Conservation (phyloP, 225 moss, liverwort and hornwort species). For the Lunularia cruciata region DNA sequence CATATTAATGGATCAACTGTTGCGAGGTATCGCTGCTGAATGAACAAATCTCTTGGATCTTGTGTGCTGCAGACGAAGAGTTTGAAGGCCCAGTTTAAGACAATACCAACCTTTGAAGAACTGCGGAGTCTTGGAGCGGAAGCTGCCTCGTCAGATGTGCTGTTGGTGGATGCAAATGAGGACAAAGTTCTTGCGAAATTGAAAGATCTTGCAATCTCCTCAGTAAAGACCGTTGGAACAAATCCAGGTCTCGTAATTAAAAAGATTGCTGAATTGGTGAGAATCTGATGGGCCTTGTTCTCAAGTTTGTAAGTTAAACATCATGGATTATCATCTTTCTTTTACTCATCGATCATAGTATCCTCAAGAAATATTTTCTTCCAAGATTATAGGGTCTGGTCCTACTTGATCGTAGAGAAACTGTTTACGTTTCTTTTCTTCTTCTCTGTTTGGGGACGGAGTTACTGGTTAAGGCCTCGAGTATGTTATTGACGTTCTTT, state of each 20-base stretch:
- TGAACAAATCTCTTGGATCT: background rate
- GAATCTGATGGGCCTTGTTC: no score
- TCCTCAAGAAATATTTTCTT: no score
- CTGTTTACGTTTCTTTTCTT: no score
- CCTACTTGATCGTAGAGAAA: no score
- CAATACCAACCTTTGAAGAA: conserved; percentile 81
- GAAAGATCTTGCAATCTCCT: conserved; percentile 64
- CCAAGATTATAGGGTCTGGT: no score
- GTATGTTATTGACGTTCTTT: no score
- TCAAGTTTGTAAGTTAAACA: no score
- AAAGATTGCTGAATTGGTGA: conserved; percentile 93
- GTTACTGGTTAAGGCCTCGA: no score
- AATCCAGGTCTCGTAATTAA: conserved; percentile 71
- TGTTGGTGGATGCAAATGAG: conserved; percentile 72
- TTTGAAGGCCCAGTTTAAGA: conserved; percentile 65
- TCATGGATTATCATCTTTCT: no score
- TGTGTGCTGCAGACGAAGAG: conserved; percentile 61
- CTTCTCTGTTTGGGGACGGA: no score
- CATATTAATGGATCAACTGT: background rate
- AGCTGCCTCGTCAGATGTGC: conserved; percentile 60
- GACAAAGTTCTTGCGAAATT: conserved; percentile 73
- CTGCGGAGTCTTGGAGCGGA: conserved; percentile 57
- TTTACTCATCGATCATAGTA: no score
- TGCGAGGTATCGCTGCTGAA: background rate
- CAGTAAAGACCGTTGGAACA: conserved; percentile 68